phyloP scores from a whole-genome alignment of 345 rosid genomes.

The Psidium guajava region DNA sequence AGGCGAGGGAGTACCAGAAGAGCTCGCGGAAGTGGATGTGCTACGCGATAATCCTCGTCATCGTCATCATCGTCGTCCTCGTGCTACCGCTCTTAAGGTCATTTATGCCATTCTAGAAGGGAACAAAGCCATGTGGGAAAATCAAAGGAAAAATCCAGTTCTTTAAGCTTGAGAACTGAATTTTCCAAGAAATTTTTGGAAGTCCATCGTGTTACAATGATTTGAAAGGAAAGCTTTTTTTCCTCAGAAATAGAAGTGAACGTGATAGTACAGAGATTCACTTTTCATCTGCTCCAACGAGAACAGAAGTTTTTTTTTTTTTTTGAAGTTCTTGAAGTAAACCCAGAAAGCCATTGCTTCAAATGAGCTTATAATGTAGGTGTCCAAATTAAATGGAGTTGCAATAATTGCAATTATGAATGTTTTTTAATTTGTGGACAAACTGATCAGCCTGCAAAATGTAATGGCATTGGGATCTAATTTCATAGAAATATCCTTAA shows the following conservation, averaged over 20 bases:
- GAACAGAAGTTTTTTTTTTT: neutral
- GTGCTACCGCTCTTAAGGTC: slow-evolving; percentile 21
- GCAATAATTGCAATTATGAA: neutral
- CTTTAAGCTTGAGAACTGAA: neutral
- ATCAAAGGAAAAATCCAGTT: neutral
- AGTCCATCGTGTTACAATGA: neutral
- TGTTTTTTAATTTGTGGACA: neutral
- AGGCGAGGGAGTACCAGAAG: slow-evolving; percentile 66
- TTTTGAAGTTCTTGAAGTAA: neutral
- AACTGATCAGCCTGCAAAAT: neutral
- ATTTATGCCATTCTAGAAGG: neutral
- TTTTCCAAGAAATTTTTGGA: neutral
- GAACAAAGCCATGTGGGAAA: neutral
- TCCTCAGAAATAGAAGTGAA: neutral
- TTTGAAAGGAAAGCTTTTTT: neutral
- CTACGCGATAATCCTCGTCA: slow-evolving; percentile 35
- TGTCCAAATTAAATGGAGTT: neutral
- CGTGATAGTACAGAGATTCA: neutral
- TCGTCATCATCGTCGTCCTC: slow-evolving; percentile 27
- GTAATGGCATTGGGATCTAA: neutral
- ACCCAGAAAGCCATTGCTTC: neutral
- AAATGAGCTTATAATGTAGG: neutral
- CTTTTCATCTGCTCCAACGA: neutral
- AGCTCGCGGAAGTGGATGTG: slow-evolving; percentile 70
- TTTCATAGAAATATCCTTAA: neutral